Percentiles rank a stretch among this genome's conserved stretches.
Conservation (phyloP, 495 filamentous ascomycete genomes). For the Podospora anserina region DNA sequence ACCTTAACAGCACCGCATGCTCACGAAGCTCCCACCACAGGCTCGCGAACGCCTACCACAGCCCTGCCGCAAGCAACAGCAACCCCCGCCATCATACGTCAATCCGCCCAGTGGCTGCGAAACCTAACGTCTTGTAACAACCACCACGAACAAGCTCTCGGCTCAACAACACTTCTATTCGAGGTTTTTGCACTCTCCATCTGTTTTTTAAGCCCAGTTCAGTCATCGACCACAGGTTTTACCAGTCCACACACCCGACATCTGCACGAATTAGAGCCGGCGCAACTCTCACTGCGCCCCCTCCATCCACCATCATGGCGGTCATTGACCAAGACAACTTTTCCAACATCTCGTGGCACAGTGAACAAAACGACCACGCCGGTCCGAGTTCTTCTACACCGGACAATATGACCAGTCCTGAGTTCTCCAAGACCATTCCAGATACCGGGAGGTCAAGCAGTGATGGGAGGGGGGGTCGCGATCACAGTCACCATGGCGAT, state of each 20-base stretch:
- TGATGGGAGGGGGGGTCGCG: constrained; percentile 34
- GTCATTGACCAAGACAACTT: constrained; percentile 51
- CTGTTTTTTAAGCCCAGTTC: background rate
- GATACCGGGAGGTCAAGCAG: constrained; percentile 27
- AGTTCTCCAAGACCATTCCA: constrained; percentile 23
- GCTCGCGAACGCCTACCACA: background rate
- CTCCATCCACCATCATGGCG: constrained; percentile 34
- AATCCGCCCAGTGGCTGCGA: constrained; percentile 6
- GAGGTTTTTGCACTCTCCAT: background rate
- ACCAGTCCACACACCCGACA: background rate
- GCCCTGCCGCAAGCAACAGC: background rate
- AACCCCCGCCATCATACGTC: constrained; percentile 24
- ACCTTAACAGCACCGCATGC: background rate
- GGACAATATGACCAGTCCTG: constrained; percentile 15
- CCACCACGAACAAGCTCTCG: background rate
- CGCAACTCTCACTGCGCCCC: background rate
- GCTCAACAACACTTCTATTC: background rate
- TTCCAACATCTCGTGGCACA: constrained; percentile 51
- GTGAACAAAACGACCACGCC: constrained; percentile 30
- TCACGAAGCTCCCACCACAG: background rate
- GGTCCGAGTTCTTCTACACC: constrained; percentile 22
- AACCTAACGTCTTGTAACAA: background rate
- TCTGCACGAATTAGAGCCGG: background rate
- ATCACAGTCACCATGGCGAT: constrained; percentile 67
- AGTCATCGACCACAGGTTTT: background rate